Evolutionary conservation across 768 basidiomycete genomes (phyloP), one percentile per base, ranked within the genome.

Genomic region (Tricholoma terreum): DNA sequence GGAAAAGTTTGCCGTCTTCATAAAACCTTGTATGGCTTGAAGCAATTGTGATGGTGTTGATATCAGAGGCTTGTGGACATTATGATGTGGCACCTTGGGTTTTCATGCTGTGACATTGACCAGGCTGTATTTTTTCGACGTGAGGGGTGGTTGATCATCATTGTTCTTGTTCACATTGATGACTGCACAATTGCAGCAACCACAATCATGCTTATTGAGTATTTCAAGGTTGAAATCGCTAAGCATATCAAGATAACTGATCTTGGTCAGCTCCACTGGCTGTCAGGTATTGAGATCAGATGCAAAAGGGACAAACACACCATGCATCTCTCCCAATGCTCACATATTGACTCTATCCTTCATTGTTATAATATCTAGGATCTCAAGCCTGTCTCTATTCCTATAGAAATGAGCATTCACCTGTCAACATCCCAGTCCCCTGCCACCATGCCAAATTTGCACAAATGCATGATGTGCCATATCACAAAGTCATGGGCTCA

Each of bases 21-120:
- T n/a, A n/a, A n/a, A n/a, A n/a, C n/a, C n/a, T n/a, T n/a, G 43
- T 74, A 74, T 57, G 68, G 73, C n/a, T 53, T 72, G 3, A 69
- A 67, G 40, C 71, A 72, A 46, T 58, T 59, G 1, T 62, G 64
- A 6, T 55, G 48, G 9, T n/a, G 38, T 6, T 71, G 67, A 66
- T 66, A 69, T 42, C 49, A 61, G 14, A 46, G 35, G 12, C 52
- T 64, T 3, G 56, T 42, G 0, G 50, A 57, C 14, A 61, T 49
- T 5, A 40, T 62, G 6, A 21, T 61, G 10, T 4, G 52, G 19
- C 17, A 54, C n/a, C 2, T 35, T 62, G 12, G 57, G 56, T 0
- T 63, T 63, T 54, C 50, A 51, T 50, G 53, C 1, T 62, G 59
- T 43, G 54, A 63, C 17, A 53, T 63, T 3, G 64, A 68, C 55